A percentile compares a stretch with the other conserved stretches of the same genome.
phyloP scores from a whole-genome alignment of 495 filamentous ascomycete species.

The Aspergillus incahuasiensis region DNA sequence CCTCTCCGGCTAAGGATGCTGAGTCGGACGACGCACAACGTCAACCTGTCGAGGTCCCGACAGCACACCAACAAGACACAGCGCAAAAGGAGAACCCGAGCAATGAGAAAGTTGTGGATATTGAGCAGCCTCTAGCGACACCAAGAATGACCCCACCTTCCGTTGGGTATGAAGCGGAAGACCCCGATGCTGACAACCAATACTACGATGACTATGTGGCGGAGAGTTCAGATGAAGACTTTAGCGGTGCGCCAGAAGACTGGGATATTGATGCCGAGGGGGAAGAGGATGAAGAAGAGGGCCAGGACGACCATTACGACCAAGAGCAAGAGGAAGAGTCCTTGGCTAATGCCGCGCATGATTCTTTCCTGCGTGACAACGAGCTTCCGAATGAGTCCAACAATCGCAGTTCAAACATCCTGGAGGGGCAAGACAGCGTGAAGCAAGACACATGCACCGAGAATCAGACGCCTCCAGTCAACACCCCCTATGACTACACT shows the following conservation, averaged over 20 bases:
- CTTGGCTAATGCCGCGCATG: neutral
- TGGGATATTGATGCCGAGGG: slow-evolving; percentile 10
- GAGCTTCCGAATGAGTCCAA: neutral
- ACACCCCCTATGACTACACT: neutral
- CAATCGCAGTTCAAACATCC: neutral
- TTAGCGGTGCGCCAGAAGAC: slow-evolving; percentile 3
- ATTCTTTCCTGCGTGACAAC: slow-evolving; percentile 1
- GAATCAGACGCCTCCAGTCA: no score
- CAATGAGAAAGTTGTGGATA: slow-evolving; percentile 7
- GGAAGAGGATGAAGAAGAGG: slow-evolving; percentile 8
- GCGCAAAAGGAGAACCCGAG: slow-evolving; percentile 11
- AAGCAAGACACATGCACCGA: no score
- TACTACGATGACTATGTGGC: slow-evolving; percentile 4
- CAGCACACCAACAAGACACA: neutral
- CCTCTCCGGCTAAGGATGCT: slow-evolving; percentile 16
- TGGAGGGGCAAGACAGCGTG: neutral
- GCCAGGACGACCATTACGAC: slow-evolving; percentile 2
- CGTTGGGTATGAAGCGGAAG: neutral
- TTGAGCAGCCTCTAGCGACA: slow-evolving; percentile 19
- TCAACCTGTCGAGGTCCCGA: neutral
- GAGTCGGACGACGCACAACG: neutral
- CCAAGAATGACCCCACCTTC: slow-evolving; percentile 23
- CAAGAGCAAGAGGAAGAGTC: neutral
- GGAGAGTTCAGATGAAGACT: slow-evolving; percentile 1
- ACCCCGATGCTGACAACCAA: neutral